A percentile compares a stretch with the other conserved stretches of the same genome.
These are phyloP conservation scores for Rhodomyrtus psidioides DNA, from an alignment of 441 rosid species.

Conservation along the genomic window DNA sequence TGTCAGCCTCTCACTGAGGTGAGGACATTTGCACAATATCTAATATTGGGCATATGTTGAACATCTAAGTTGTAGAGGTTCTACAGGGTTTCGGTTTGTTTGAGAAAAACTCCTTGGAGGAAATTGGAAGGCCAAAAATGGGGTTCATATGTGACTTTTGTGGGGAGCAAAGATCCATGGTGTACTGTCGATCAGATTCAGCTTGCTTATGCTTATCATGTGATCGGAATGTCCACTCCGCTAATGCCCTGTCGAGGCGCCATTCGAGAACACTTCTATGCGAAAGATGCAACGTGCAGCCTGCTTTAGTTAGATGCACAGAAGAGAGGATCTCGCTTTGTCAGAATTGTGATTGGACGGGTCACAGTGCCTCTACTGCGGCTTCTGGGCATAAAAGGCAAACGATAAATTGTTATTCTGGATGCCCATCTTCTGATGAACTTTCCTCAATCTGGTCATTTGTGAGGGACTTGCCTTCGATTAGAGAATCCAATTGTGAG, in stretches of 20 bases:
- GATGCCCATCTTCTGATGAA: slow-evolving; percentile 89
- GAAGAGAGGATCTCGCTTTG: slow-evolving; percentile 85
- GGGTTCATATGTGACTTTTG: slow-evolving; percentile 93
- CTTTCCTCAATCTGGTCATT: slow-evolving; percentile 89
- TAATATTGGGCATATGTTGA: background rate
- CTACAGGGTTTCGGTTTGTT: background rate
- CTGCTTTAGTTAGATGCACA: slow-evolving; percentile 68
- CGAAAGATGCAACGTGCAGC: slow-evolving; percentile 82
- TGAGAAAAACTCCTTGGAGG: background rate
- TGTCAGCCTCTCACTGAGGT: background rate
- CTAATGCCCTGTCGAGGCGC: slow-evolving; percentile 88
- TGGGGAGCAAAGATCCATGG: slow-evolving; percentile 80
- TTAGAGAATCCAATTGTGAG: slow-evolving; percentile 61
- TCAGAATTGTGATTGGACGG: slow-evolving; percentile 94
- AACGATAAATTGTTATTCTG: slow-evolving; percentile 66
- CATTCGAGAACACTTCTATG: slow-evolving; percentile 86
- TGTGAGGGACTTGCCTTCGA: slow-evolving; percentile 44
- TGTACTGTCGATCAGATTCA: slow-evolving; percentile 90
- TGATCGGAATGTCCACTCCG: slow-evolving; percentile 89
- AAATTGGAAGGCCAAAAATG: slow-evolving; percentile 32
- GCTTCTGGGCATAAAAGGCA: slow-evolving; percentile 69
- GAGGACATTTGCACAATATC: background rate
- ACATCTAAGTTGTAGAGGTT: background rate
- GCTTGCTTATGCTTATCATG: slow-evolving; percentile 94
- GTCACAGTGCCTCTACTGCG: slow-evolving; percentile 43